Base-by-base conservation (phyloP, 1,284 basidiomycete genomes). In the Rhodotorula sp. region DNA sequence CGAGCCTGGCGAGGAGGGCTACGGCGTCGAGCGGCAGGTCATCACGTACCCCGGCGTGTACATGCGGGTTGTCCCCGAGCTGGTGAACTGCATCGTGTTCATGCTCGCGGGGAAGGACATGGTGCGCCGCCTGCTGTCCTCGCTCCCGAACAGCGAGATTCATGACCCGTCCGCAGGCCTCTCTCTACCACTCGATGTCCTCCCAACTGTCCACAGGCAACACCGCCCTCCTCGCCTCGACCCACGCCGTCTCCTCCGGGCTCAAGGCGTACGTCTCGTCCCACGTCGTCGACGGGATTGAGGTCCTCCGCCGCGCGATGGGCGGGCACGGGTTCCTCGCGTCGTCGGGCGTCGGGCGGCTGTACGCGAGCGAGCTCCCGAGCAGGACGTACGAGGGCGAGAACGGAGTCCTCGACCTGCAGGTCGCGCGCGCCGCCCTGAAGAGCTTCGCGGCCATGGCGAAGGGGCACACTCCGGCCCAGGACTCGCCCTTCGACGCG, bases 251-350 rank as follows among this genome's bases (percentile, higher is more conserved):
- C 17, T 87, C 88, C 10, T 88, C 87, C 75, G 89, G 88, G 0
- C 83, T 92, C 34, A 92, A 92, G 79, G 84, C 87, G 0, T 83
- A 90, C 36, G 86, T 85, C 7, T 86, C 87, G 2, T 84, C 85
- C 0, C 81, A 84, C 36, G 82, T 84, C 7, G 84, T 88, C 13
- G 85, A 85, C 44, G 89, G 89, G 71, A 79, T 91, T 29, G 90
- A 92, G 80, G 86, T 83, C 10, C 87, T 88, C 13, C 85, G 91
- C 21, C 85, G 89, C 19, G 86, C 89, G 0, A 86, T 91, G 84
- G 90, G 90, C 64, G 90, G 91, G 6, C 90, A 92, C 80, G 91
- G 90, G 0, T 91, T 87, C 81, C 89, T 88, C 73, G 86, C 84
- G 1, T 90, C 88, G 74, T 83, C 88, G 2, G 90, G 89, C 8